These are phyloP conservation scores for Fusarium odoratissimum DNA, from an alignment of 2,329 filamentous ascomycete genomes.

Conservation along the genomic window DNA sequence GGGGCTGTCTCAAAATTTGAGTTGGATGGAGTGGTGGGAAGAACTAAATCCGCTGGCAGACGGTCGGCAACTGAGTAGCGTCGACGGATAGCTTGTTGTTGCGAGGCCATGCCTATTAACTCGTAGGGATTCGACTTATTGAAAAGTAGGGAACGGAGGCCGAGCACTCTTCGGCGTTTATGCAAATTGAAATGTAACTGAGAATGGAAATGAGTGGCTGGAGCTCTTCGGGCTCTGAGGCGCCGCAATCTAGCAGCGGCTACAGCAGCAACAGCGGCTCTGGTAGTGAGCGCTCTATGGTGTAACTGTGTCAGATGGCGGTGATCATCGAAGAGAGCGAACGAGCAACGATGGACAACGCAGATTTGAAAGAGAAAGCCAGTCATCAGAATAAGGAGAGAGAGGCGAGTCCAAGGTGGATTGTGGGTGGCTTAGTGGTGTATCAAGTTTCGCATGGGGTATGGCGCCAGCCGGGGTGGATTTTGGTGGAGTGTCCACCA, in stretches of 20 bases:
- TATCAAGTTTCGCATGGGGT: constrained; percentile 44
- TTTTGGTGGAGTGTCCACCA: constrained; percentile 25
- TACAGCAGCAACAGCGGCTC: constrained; percentile 55
- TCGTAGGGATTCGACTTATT: constrained; percentile 44
- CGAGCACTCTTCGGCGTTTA: constrained; percentile 50
- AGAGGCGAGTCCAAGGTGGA: constrained; percentile 39
- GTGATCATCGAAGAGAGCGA: constrained; percentile 59
- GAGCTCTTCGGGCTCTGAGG: constrained; percentile 52
- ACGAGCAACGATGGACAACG: constrained; percentile 59
- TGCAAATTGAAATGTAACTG: constrained; percentile 38
- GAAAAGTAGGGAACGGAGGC: constrained; percentile 47
- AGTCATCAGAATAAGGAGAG: constrained; percentile 57
- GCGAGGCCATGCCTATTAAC: constrained; percentile 48
- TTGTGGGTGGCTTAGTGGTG: constrained; percentile 32
- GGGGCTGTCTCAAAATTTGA: constrained; percentile 31
- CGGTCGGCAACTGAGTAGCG: constrained; percentile 55
- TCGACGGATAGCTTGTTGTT: constrained; percentile 53
- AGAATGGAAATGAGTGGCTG: constrained; percentile 48
- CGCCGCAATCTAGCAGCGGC: constrained; percentile 55
- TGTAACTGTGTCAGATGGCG: constrained; percentile 54
- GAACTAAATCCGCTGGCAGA: constrained; percentile 44
- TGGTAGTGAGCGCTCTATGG: constrained; percentile 57
- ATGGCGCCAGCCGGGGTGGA: constrained; percentile 42
- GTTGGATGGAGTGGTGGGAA: constrained; percentile 37
- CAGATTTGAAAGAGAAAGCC: constrained; percentile 60